Base-by-base conservation (phyloP, 1,139 yeast species). In the Candida labiduridarum region DNA sequence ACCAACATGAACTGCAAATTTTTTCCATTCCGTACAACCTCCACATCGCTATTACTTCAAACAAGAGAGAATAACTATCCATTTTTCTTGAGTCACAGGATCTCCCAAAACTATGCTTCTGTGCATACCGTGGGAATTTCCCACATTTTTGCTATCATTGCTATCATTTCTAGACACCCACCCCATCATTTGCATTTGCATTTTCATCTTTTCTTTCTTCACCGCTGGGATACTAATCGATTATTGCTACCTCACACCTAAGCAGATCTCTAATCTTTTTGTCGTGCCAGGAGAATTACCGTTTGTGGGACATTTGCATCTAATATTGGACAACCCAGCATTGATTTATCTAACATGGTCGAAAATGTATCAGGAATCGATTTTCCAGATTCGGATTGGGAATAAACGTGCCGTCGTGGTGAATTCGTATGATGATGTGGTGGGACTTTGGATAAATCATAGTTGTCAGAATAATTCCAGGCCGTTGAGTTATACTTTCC, bases 401-500 rank as follows among this genome's bases (percentile, higher is more conserved):
- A 67, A 65, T 27, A 71, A 67, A 47, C 69, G 80, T 10, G 79
- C 84, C 0, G 75, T 88, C 8, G 85, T 88, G 29, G 92, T 84
- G 10, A 87, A 88, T 61, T 76, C 86, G 0, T 83, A 69, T 58
- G 76, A 75, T 2, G 77, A 85, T 6, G 82, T 84, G 1, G 64
- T 67, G 40, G 66, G 70, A 30, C 65, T 88, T 4, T 87, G 90
- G 89, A 61, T 72, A 16, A 76, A 73, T 33, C 73, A 79, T 55
- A 70, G 84, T 36, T 64, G 72, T 34, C 79, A 85, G 1, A 80
- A 80, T 54, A 83, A 82, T 56, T 87, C 95, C 1, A 68, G 96
- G 42, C 95, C 96, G 0, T 65, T 76, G 25, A 72, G 79, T 49
- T 80, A 83, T 63, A 85, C 91, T 0, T 88, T 88, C 66, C 95